phyloP scores from a whole-genome alignment of 78 protist species.

The slime mould (Dictyostelium discoideum) region DNA sequence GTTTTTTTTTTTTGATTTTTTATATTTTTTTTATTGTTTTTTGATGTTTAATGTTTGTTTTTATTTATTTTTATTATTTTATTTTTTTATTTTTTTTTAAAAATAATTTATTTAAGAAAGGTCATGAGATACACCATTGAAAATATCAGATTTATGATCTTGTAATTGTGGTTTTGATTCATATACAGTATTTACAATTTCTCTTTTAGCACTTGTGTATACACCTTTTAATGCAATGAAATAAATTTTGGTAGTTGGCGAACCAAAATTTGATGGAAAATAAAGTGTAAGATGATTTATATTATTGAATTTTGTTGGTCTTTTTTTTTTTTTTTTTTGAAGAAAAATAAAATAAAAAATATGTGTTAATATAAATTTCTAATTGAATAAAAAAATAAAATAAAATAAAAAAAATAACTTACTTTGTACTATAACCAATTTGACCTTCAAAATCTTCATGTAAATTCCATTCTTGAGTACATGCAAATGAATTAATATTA shows the following conservation, averaged over 20 bases:
- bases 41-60: background rate
- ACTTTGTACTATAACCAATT: constrained; percentile 70
- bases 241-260: constrained; percentile 59
- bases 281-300: constrained; percentile 51
- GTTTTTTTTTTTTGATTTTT: background rate
- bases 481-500: constrained; percentile 12
- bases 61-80: background rate
- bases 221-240: constrained; percentile 80
- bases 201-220: constrained; percentile 61
- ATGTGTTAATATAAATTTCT: background rate
- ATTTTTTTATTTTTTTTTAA: background rate
- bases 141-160: constrained; percentile 36
- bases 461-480: constrained; percentile 82
- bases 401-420: background rate
- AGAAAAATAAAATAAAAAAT: too few relatives aligned
- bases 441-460: constrained; percentile 70
- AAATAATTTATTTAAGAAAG: background rate
- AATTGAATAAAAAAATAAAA: background rate
- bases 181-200: constrained; percentile 65
- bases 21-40: background rate
- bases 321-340: too few relatives aligned
- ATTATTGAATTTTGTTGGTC: constrained; percentile 67
- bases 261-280: constrained; percentile 72
- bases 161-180: constrained; percentile 68
- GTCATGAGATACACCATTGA: constrained; percentile 3